Percentiles rank a stretch among this genome's conserved stretches.
phyloP scores from a whole-genome alignment of 2,329 filamentous ascomycete genomes.

The Scleromitrula shiraiana region DNA sequence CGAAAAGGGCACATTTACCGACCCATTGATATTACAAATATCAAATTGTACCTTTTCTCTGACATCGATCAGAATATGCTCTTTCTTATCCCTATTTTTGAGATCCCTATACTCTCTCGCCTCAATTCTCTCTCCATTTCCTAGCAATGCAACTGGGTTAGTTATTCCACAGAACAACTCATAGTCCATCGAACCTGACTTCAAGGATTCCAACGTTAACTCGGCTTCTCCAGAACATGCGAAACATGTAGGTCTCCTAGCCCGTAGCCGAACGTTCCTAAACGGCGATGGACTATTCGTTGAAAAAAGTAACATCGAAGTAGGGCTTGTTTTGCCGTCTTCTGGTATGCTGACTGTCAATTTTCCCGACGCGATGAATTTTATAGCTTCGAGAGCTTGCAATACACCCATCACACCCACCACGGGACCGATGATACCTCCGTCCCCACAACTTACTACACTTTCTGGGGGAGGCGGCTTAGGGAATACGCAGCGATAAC shows the following conservation, averaged over 20 bases:
- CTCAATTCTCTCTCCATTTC: conserved; percentile 58
- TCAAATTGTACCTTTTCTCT: conserved; percentile 78
- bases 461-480: conserved; percentile 76
- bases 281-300: conserved; percentile 51
- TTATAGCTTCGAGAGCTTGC: conserved; percentile 83
- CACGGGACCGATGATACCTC: conserved; percentile 84
- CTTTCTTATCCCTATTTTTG: conserved; percentile 19
- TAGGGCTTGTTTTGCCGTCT: conserved; percentile 15
- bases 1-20: conserved; percentile 67
- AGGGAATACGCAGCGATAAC: conserved; percentile 90
- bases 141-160: conserved; percentile 47
- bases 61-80: conserved; percentile 68
- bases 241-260: conserved; percentile 61
- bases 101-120: conserved; percentile 46
- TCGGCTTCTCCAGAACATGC: conserved; percentile 61
- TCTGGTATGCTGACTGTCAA: conserved; percentile 15
- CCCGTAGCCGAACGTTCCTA: conserved; percentile 65
- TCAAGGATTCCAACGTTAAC: conserved; percentile 56
- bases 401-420: conserved; percentile 90
- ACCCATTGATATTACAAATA: conserved; percentile 67
- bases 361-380: conserved; percentile 52
- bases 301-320: conserved; percentile 40
- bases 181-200: conserved; percentile 67
- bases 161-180: conserved; percentile 72
- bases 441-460: conserved; percentile 82